Percentiles rank a stretch among this genome's conserved stretches.
Conservation (phyloP, 1,284 basidiomycete genomes). For the Boletus calvinii region DNA sequence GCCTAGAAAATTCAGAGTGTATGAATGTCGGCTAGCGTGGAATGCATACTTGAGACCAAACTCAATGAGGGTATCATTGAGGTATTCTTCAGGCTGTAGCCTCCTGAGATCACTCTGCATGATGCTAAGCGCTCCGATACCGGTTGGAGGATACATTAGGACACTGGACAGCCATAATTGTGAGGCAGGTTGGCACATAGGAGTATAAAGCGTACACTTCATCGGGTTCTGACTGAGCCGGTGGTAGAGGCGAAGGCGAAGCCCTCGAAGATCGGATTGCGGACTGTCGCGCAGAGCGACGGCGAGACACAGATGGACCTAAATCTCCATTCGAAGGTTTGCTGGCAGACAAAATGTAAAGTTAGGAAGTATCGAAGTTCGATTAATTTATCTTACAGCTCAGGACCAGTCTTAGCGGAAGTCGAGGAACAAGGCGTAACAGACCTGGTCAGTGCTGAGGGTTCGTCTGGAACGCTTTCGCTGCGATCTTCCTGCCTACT, state of each 20-base stretch:
- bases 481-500: neutral
- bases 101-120: conserved; percentile 76
- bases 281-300: conserved; percentile 35
- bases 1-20: conserved; percentile 42
- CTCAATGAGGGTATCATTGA: conserved; percentile 96
- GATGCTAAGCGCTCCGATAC: conserved; percentile 74
- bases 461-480: neutral
- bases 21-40: neutral
- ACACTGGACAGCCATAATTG: conserved; percentile 46
- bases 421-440: conserved; percentile 22
- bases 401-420: conserved; percentile 15
- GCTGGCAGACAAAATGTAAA: conserved; percentile 12
- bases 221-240: conserved; percentile 49
- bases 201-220: conserved; percentile 53
- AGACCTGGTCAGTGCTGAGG: conserved; percentile 7
- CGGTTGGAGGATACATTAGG: conserved; percentile 69
- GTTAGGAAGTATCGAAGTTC: neutral
- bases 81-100: conserved; percentile 74
- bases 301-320: conserved; percentile 13
- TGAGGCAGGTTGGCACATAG: neutral
- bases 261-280: conserved; percentile 13
- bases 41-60: conserved; percentile 83
- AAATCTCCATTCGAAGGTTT: conserved; percentile 12
- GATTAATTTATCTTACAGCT: conserved; percentile 19
- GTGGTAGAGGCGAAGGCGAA: conserved; percentile 33